These are phyloP conservation scores for Phytophthora pistaciae DNA, from an alignment of 352 stramenopile species.

Conservation along the genomic window DNA sequence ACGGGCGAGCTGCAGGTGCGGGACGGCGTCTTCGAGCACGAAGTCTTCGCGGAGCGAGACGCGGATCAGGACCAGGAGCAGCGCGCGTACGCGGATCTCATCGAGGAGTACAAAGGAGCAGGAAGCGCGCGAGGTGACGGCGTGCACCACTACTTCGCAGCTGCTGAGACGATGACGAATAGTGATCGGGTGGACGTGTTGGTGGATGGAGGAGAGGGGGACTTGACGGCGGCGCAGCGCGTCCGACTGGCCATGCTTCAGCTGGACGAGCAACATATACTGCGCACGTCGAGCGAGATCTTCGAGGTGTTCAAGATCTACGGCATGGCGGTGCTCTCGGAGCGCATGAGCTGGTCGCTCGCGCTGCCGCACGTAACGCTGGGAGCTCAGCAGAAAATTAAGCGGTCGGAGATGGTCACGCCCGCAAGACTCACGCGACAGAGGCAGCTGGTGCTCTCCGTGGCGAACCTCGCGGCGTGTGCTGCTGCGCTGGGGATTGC, in stretches of 20 bases:
- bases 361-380: constrained; percentile 45
- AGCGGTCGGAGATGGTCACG: constrained; percentile 33
- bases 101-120: constrained; percentile 47
- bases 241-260: constrained; percentile 42
- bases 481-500: constrained; percentile 49
- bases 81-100: constrained; percentile 46
- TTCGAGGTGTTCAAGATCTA: constrained; percentile 90
- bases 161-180: background rate
- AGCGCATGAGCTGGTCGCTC: constrained; percentile 68
- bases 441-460: constrained; percentile 65
- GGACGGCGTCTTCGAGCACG: constrained; percentile 41
- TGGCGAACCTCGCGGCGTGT: constrained; percentile 66
- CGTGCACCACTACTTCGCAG: constrained; percentile 47
- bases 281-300: constrained; percentile 66
- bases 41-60: constrained; percentile 25
- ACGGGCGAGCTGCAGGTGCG: constrained; percentile 64
- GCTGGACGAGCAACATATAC: constrained; percentile 49
- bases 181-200: constrained; percentile 1
- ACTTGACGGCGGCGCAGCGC: background rate
- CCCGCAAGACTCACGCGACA: constrained; percentile 61
- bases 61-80: constrained; percentile 30
- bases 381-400: constrained; percentile 12
- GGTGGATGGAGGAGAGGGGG: background rate
- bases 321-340: constrained; percentile 78
- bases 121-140: background rate